Percentiles rank a stretch among this genome's conserved stretches.
phyloP scores from a whole-genome alignment of 176 grass and related monocot genomes.

The Carex myosuroides region DNA sequence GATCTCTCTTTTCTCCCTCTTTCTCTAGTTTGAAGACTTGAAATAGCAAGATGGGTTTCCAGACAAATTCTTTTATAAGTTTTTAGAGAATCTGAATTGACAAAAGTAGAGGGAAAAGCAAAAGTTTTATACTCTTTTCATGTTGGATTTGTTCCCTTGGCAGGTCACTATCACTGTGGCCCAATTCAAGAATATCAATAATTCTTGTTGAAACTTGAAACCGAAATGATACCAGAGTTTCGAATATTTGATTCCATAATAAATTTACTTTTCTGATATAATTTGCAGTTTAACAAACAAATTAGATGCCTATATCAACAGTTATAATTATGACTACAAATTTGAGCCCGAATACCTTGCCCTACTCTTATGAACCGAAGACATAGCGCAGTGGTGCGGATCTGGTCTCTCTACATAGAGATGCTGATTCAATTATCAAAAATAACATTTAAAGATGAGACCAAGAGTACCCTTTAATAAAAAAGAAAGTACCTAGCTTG shows the following conservation, averaged over 20 bases:
- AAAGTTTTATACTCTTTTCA: conserved; percentile 22
- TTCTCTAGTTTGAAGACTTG: background rate
- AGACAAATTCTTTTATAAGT: conserved; percentile 13
- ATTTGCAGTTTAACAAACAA: too few species aligned
- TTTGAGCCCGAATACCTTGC: background rate
- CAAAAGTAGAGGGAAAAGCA: background rate
- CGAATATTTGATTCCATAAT: background rate
- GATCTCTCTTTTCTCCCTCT: background rate
- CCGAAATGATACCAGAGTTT: background rate
- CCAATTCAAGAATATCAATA: background rate
- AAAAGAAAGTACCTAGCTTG: background rate
- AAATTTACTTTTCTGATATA: background rate
- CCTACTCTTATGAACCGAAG: too few species aligned
- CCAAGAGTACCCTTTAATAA: too few species aligned
- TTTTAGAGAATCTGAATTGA: conserved; percentile 20
- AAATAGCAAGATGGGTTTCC: background rate
- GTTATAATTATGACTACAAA: background rate
- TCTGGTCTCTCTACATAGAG: too few species aligned
- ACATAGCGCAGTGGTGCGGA: too few species aligned
- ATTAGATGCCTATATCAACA: background rate
- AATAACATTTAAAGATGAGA: too few species aligned
- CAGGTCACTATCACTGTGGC: background rate
- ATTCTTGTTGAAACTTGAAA: background rate
- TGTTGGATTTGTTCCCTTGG: conserved; percentile 24
- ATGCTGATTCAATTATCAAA: too few species aligned